Percentiles rank a stretch among this genome's conserved stretches.
Evolutionary conservation across 441 rosid genomes (phyloP).

Genomic region (Lepidium campestre): DNA sequence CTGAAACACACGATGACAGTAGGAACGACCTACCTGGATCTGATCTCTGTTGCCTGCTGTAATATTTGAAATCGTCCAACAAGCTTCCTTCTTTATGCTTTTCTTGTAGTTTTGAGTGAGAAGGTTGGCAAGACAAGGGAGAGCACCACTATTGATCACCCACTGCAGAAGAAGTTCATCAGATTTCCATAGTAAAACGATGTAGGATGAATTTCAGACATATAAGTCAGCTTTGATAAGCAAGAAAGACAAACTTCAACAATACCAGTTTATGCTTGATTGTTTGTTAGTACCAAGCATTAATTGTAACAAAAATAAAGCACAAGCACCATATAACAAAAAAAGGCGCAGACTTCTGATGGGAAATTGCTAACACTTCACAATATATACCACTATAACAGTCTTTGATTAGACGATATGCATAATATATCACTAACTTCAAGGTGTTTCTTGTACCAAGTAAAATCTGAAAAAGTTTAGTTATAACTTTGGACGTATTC

Average conservation of each 20-base stretch:
- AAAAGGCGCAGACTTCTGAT: neutral
- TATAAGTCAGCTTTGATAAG: neutral
- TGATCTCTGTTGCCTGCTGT: slow-evolving; percentile 91
- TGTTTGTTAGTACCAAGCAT: neutral
- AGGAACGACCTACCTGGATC: slow-evolving; percentile 51
- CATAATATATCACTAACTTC: neutral
- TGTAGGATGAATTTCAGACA: neutral
- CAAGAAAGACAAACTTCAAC: neutral
- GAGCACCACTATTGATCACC: slow-evolving; percentile 60
- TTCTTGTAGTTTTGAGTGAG: slow-evolving; percentile 64
- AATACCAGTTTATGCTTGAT: neutral
- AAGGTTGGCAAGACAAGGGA: slow-evolving; percentile 66
- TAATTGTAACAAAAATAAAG: neutral
- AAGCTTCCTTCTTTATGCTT: slow-evolving; percentile 90
- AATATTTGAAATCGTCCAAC: slow-evolving; percentile 95
- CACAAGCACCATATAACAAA: neutral
- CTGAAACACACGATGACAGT: neutral
- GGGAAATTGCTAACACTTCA: neutral
- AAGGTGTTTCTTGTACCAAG: neutral
- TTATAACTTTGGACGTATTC: neutral
- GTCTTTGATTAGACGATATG: neutral
- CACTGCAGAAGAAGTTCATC: slow-evolving; percentile 35
- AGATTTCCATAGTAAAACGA: neutral
- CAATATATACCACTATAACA: neutral
- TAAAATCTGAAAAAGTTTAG: neutral